These are phyloP conservation scores for Leishmania tarentolae DNA, from an alignment of 208 protist genomes.

Conservation along the genomic window DNA sequence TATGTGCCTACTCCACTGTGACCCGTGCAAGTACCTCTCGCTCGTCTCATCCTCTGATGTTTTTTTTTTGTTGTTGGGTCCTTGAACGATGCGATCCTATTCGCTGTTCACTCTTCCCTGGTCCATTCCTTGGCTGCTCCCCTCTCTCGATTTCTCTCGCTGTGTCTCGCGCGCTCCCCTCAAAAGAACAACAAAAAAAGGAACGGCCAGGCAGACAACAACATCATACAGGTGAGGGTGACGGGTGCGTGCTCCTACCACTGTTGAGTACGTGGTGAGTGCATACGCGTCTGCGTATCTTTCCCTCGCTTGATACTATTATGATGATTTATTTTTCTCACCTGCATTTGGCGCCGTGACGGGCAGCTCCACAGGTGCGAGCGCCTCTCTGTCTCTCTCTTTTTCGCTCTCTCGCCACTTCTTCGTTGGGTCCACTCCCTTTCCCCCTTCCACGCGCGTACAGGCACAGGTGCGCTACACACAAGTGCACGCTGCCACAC, in stretches of 20 bases:
- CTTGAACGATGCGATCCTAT: neutral
- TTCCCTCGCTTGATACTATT: too few relatives aligned
- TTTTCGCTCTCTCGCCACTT: too few relatives aligned
- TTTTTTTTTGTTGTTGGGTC: slow-evolving; percentile 2
- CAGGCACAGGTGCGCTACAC: too few relatives aligned
- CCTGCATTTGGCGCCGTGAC: neutral
- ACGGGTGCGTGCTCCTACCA: neutral
- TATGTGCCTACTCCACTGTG: too few relatives aligned
- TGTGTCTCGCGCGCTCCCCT: neutral
- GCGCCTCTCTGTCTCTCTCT: neutral
- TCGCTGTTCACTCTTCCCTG: neutral
- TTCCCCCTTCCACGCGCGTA: neutral
- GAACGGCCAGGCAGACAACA: neutral
- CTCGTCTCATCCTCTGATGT: neutral
- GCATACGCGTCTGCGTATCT: neutral
- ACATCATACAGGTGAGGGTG: neutral
- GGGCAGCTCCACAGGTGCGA: neutral
- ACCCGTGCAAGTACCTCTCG: too few relatives aligned
- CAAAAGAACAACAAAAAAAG: neutral
- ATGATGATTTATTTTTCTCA: neutral
- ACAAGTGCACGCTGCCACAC: neutral
- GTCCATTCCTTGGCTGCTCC: neutral
- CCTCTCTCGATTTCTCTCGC: neutral
- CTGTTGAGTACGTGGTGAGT: neutral
- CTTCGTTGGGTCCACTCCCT: neutral